Conservation (phyloP, 495 filamentous ascomycete genomes). For the Aspergillus biplanus region DNA sequence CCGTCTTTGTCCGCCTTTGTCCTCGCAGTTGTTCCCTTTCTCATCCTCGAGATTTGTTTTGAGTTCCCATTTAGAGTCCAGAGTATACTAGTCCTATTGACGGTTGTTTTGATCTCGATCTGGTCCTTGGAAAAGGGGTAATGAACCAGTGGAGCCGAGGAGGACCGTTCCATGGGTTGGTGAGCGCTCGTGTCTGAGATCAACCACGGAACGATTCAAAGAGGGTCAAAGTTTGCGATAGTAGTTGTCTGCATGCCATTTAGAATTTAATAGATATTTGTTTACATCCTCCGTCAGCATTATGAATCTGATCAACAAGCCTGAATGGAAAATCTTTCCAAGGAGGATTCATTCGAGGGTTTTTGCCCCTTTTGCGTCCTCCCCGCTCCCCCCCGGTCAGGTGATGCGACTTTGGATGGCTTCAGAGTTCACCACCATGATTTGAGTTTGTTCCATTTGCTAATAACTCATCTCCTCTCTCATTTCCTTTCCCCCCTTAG, state of each 20-base stretch:
- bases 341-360: background rate
- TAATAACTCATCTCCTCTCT: background rate
- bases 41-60: no score
- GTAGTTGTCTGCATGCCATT: no score
- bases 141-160: conserved; percentile 3
- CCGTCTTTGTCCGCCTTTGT: no score
- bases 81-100: background rate
- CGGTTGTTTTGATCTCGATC: conserved; percentile 1
- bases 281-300: no score
- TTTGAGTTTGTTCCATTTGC: background rate
- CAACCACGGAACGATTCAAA: background rate
- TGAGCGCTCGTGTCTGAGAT: background rate
- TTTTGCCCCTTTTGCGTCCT: background rate
- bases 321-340: background rate
- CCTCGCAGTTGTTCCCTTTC: no score
- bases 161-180: background rate
- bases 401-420: background rate
- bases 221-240: no score
- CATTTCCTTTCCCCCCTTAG: background rate
- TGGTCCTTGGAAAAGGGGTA: background rate
- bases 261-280: no score
- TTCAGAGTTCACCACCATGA: background rate
- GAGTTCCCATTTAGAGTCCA: no score
- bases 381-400: conserved; percentile 4
- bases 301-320: background rate